Evolutionary conservation across 768 basidiomycete genomes (phyloP), one percentile per base, ranked within the genome.

Genomic region (Naganishia kalamii): DNA sequence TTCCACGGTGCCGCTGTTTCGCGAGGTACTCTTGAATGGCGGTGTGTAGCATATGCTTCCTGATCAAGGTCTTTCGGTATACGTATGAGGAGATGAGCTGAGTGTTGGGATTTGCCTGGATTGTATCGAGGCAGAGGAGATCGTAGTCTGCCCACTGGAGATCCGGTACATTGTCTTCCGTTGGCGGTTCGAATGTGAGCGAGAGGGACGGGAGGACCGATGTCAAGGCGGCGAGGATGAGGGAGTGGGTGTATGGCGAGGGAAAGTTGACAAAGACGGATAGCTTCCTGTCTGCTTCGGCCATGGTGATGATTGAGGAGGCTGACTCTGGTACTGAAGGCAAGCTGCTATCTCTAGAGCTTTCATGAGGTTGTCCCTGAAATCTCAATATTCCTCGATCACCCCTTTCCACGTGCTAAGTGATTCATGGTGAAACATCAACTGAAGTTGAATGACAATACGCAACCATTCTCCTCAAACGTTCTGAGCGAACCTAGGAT

Each of bases 61-160:
- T 85, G 68, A 98, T 98, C 62, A 99, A 82, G 37, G 88, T 87
- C 77, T 98, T 96, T 66, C 93, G 84, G 74, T 93, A 91, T 15
- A 85, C 87, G 74, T 92, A 93, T 37, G 87, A 87, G 10, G 89
- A 93, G 0, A 90, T 84, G 35, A 92, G 82, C 40, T 78, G 67
- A 21, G 73, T 71, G 25, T 80, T 70, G 12, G 82, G 83, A 47
- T 83, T 74, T 8, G 80, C 70, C 68, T 85, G 83, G 11, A 87
- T 87, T 30, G 87, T 82, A 69, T 85, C 84, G 67, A 93, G 92
- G 68, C 89, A 85, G 63, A 94, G 84, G 46, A 82, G 83, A 73
- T 97, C 92, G 81, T 97, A 97, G 27, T 88, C 85, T 21, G 89
- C 86, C 91, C 91, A 91, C 70, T 90, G 87, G 1, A 90, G 70